Conservation (phyloP, 805 yeast species). For the Zygosaccharomyces gambellarensis region DNA sequence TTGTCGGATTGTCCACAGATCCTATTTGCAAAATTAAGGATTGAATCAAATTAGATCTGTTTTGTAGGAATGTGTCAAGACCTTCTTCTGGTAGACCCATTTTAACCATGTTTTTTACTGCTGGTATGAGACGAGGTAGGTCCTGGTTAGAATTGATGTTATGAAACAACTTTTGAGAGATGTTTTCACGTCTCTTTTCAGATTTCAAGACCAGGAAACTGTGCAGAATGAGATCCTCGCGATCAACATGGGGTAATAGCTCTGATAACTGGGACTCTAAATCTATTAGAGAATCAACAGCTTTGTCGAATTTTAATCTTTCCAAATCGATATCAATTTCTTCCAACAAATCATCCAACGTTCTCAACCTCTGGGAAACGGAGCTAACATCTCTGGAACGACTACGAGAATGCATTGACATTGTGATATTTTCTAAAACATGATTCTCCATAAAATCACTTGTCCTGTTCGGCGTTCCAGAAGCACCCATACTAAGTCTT, state of each 20-base stretch:
- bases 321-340: slow-evolving; percentile 66
- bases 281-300: slow-evolving; percentile 35
- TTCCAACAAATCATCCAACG: slow-evolving; percentile 58
- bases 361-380: slow-evolving; percentile 44
- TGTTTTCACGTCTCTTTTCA: slow-evolving; percentile 29
- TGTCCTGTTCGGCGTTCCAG: slow-evolving; percentile 11
- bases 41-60: slow-evolving; percentile 44
- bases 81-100: slow-evolving; percentile 47
- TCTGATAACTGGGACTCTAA: slow-evolving; percentile 33
- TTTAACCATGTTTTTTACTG: slow-evolving; percentile 33
- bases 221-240: slow-evolving; percentile 32
- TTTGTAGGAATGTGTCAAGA: slow-evolving; percentile 43
- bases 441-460: slow-evolving; percentile 27
- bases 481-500: slow-evolving; percentile 26
- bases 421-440: slow-evolving; percentile 52
- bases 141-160: slow-evolving; percentile 31
- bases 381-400: slow-evolving; percentile 45
- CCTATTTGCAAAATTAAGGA: slow-evolving; percentile 46
- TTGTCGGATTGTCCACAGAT: slow-evolving; percentile 48
- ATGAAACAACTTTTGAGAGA: slow-evolving; percentile 35
- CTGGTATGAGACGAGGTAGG: slow-evolving; percentile 24
- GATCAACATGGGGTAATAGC: slow-evolving; percentile 17
- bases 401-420: slow-evolving; percentile 57
- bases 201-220: slow-evolving; percentile 35
- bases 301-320: slow-evolving; percentile 48